Conservation (phyloP, 2,329 filamentous ascomycete genomes). For the Paecilomyces niveus region DNA sequence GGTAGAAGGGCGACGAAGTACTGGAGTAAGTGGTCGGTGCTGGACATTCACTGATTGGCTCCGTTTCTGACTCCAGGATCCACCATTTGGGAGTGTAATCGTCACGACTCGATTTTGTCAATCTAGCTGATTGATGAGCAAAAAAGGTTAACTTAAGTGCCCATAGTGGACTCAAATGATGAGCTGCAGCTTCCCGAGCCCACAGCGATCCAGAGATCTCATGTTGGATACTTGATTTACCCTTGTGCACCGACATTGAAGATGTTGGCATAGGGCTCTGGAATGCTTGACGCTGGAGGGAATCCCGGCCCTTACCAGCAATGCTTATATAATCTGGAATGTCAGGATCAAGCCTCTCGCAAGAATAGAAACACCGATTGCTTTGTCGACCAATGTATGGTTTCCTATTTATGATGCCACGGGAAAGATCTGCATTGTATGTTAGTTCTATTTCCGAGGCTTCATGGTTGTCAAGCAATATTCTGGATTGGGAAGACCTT, state of each 20-base stretch:
- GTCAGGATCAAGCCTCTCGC: slow-evolving; percentile 9
- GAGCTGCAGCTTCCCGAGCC: slow-evolving; percentile 2
- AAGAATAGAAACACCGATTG: neutral
- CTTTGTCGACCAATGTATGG: neutral
- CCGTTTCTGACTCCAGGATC: slow-evolving; percentile 1
- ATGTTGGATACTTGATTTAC: neutral
- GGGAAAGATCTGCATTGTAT: neutral
- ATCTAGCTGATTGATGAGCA: neutral
- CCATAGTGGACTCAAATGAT: slow-evolving; percentile 7
- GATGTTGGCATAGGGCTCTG: slow-evolving; percentile 17
- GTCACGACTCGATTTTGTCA: slow-evolving; percentile 19
- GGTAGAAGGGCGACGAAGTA: neutral
- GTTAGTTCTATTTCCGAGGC: neutral
- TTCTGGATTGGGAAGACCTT: neutral
- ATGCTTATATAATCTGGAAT: slow-evolving; percentile 22
- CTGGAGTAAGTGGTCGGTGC: neutral
- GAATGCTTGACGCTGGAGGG: slow-evolving; percentile 22
- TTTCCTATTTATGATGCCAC: neutral
- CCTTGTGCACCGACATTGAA: slow-evolving; percentile 11
- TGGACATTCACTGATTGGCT: neutral
- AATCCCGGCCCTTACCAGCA: slow-evolving; percentile 25
- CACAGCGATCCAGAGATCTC: slow-evolving; percentile 1
- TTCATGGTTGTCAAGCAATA: neutral
- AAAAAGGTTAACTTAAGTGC: slow-evolving; percentile 7
- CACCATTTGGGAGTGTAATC: slow-evolving; percentile 20